Evolutionary conservation across 1,284 basidiomycete genomes (phyloP), one percentile per base, ranked within the genome.

Genomic region (Sporisorium iseilematis-ciliati): DNA sequence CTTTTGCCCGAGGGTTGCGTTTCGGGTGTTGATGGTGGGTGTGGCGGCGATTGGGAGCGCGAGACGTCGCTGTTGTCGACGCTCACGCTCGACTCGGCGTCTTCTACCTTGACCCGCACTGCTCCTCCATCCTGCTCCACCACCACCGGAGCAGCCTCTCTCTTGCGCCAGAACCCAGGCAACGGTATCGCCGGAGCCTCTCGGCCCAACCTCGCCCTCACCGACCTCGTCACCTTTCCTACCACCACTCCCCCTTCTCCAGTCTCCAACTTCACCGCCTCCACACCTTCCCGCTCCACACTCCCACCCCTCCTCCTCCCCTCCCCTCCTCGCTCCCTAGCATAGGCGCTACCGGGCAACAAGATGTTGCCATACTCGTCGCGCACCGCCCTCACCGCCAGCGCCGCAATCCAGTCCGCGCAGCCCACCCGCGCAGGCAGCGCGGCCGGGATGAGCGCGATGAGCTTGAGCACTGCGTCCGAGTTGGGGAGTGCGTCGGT

Each of bases 321-420:
- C 5, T 10, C 45, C 18, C 20, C 20, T 18, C 40, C 16, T 0
- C 1, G 35, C 5, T 10, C 45, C 23, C 31, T 12, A 0, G 12
- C 23, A 23, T 68, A 73, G 0, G 65, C 71, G 4, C 26, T 33
- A 21, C 65, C 42, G 1, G 72, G 63, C 0, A 75, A 57, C 0
- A 69, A 25, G 8, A 75, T 60, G 11, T 75, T 75, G 0, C 66
- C 72, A 21, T 63, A 46, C 45, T 65, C 59, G 42, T 75, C 72
- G 3, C 63, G 54, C n/a, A 31, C 54, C 18, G 72, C 61, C 25
- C 54, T 25, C 18, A 66, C 46, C n/a, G 66, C 72, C 0, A 69
- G 7, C 0, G 16, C 7, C 0, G 43, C 57, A 21, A 75, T 51
- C 72, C 72, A 75, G 2, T 58, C 56, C 0, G 52, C 51, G 31